Evolutionary conservation across 1,139 yeast species (phyloP), one percentile per base, ranked within the genome.

Genomic region (Taphrina pruni): DNA sequence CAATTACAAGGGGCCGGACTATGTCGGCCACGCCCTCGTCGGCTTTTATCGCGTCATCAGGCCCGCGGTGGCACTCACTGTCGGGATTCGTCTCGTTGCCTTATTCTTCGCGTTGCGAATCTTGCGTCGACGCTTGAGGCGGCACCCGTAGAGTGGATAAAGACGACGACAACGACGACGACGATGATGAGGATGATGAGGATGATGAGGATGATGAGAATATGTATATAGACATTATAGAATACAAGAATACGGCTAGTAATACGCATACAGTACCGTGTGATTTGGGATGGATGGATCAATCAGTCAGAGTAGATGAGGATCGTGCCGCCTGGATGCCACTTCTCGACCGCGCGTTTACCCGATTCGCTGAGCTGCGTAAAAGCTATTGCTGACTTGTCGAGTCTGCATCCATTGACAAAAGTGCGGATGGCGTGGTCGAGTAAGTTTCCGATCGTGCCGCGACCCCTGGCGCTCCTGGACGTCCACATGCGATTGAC

Each of bases 401-500:
- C 48, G 12, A 54, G 17, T 2, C 45, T 32, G 35, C 60, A 62
- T 3, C 66, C 66, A 41, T 26, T 20, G 43, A 62, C 54, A 20
- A 43, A 52, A 20, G 26, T 12, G 8, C 35, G 38, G 5, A 58
- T 12, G 39, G 52, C 52, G 43, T 58, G 43, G 43, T 54, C 67
- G 26, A 64, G 48, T 12, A 64, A 43, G 1, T n/a, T 21, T 9
- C 17, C 12, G 55, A 64, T 45, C 48, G 21, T 14, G 36, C 67
- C 67, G 41, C 55, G 51, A 9, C 67, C 61, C 11, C 67, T 61
- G 20, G 8, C 32, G 36, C 35, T 17, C 14, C 51, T 26, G 35
- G 52, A 46, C 12, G 67, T 64, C 67, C 67, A 64, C 67, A 64
- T 64, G 14, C 67, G 67, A 38, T 45, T 64, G 45, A 64, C 57